Base-by-base conservation (phyloP, 2,329 filamentous ascomycete genomes). In the Plenodomus lindquistii region DNA sequence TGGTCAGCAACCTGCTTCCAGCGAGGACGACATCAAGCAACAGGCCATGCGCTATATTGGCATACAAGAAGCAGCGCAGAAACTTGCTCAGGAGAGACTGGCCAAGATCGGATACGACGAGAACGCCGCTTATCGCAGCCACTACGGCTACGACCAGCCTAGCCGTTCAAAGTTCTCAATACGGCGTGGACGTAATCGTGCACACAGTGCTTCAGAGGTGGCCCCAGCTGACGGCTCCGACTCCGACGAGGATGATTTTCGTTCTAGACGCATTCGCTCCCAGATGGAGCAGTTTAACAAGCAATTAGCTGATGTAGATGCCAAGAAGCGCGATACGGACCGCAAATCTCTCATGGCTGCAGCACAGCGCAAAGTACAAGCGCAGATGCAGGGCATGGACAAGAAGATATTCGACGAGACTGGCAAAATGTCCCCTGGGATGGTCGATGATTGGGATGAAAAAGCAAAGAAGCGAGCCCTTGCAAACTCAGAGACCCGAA, bases 11-110 rank as follows among this genome's bases (percentile, higher is more conserved):
- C 50, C 58, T 52, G 42, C 57, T 50, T 57, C 69, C 48, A 54
- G 66, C 19, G 68, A 68, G 17, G 63, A 61, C 4, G 79, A 83
- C 46, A 75, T 85, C 6, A 82, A 81, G 62, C 76, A 79, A 31
- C 74, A 80, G 53, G 77, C 77, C 4, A 65, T 79, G 67, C 70
- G 71, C 21, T 79, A 79, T 50, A 75, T 84, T 54, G 87, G 85
- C 53, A 79, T 97, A 1, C 91, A 97, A 66, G 91, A 96, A 63
- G 87, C 88, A 5, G 93, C 93, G 0, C 91, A 94, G 63, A 91
- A 86, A 63, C 82, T 94, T 45, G 92, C 93, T 0, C 85, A 92
- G 48, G 89, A 95, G 69, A 85, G 91, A 29, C 77, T 97, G 19
- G 84, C 89, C 4, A 93, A 87, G 66, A 84, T 97, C 50, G 85